A percentile compares a stretch with the other conserved stretches of the same genome.
Evolutionary conservation across 768 basidiomycete species (phyloP).

Genomic region (Pholiota microspora): DNA sequence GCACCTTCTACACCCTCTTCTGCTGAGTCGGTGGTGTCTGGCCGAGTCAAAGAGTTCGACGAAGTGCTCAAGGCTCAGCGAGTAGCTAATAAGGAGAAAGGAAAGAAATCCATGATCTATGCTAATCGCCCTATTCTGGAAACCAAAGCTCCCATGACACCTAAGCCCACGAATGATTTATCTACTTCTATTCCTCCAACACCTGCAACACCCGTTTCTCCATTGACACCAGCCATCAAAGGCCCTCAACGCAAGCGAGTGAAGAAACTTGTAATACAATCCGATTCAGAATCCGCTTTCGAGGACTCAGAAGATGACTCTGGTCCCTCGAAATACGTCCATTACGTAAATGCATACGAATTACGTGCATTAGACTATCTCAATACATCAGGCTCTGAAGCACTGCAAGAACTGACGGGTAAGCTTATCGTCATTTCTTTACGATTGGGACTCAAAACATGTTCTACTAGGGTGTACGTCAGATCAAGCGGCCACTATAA

Average conservation of each 20-base stretch:
- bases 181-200: constrained; percentile 29
- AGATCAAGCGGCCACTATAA: constrained; percentile 79
- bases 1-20: constrained; percentile 25
- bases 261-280: constrained; percentile 62
- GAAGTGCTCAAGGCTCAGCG: constrained; percentile 69
- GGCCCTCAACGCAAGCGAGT: constrained; percentile 47
- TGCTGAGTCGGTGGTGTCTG: constrained; percentile 37
- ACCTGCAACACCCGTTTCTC: constrained; percentile 26
- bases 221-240: constrained; percentile 39
- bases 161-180: constrained; percentile 39
- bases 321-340: constrained; percentile 25
- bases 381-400: constrained; percentile 59
- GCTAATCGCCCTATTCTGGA: constrained; percentile 60
- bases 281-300: constrained; percentile 60
- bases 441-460: neutral
- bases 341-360: constrained; percentile 39
- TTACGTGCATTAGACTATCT: constrained; percentile 64
- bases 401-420: constrained; percentile 77
- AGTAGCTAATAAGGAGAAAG: constrained; percentile 68
- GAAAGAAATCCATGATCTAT: constrained; percentile 82
- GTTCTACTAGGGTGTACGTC: constrained; percentile 62
- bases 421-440: constrained; percentile 18
- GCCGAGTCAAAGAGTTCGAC: constrained; percentile 70
- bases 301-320: constrained; percentile 44
- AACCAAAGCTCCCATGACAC: constrained; percentile 33